A percentile compares a stretch with the other conserved stretches of the same genome.
These are phyloP conservation scores for Knoxdaviesia capensis DNA, from an alignment of 2,329 filamentous ascomycete genomes.

Conservation along the genomic window DNA sequence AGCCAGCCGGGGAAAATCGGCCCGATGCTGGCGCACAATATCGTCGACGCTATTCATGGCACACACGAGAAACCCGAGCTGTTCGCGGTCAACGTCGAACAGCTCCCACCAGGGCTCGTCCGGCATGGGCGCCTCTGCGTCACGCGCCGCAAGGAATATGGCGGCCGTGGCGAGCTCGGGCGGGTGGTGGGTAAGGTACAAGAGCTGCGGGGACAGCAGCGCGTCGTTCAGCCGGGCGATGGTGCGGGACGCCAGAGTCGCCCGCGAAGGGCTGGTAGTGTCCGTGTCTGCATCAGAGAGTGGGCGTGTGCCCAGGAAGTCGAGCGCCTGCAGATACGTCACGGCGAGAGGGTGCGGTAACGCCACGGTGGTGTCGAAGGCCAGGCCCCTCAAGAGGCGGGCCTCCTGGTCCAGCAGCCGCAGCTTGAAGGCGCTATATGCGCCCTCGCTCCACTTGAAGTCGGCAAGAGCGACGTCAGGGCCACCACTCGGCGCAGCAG, in stretches of 20 bases:
- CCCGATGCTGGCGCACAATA: slow-evolving; percentile 40
- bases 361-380: slow-evolving; percentile 69
- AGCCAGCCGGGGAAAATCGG: slow-evolving; percentile 27
- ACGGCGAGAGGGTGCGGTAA: slow-evolving; percentile 73
- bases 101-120: slow-evolving; percentile 92
- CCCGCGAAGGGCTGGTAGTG: neutral
- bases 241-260: slow-evolving; percentile 20
- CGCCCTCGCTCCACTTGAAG: slow-evolving; percentile 54
- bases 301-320: slow-evolving; percentile 25
- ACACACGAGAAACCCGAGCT: slow-evolving; percentile 81
- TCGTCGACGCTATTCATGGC: slow-evolving; percentile 61
- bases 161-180: slow-evolving; percentile 68
- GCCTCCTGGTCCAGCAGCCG: slow-evolving; percentile 57
- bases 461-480: slow-evolving; percentile 22
- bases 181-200: slow-evolving; percentile 87
- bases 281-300: too few relatives aligned
- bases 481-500: slow-evolving; percentile 8
- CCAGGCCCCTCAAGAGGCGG: slow-evolving; percentile 52
- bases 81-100: slow-evolving; percentile 87
- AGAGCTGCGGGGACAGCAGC: slow-evolving; percentile 66
- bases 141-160: slow-evolving; percentile 73
- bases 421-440: slow-evolving; percentile 44
- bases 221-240: slow-evolving; percentile 72
- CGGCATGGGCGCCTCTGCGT: slow-evolving; percentile 58
- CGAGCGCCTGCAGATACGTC: slow-evolving; percentile 82